Conservation (phyloP, 1,284 basidiomycete species). For the Takashimella tepidaria region DNA sequence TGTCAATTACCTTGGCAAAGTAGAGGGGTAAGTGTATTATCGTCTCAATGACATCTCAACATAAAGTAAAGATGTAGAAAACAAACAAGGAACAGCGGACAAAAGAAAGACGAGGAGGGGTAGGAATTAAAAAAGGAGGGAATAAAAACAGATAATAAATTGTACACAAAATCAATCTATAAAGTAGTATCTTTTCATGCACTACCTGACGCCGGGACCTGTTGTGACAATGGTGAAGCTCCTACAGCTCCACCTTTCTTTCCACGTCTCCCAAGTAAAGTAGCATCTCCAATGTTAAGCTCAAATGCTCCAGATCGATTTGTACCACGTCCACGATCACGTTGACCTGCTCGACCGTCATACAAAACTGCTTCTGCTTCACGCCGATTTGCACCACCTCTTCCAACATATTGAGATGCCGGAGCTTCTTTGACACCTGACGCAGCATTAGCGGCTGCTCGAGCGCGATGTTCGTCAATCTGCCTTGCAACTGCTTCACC, state of each 20-base stretch:
- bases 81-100: background rate
- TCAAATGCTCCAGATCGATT: constrained; percentile 55
- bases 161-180: no score
- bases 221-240: constrained; percentile 24
- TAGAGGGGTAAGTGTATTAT: no score
- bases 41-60: no score
- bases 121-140: no score
- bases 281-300: constrained; percentile 75
- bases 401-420: constrained; percentile 47
- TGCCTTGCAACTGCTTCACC: constrained; percentile 49
- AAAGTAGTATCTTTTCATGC: constrained; percentile 8
- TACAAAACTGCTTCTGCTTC: constrained; percentile 52
- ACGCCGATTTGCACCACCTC: constrained; percentile 48
- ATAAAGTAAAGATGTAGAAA: background rate
- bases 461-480: constrained; percentile 44
- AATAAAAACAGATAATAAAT: no score
- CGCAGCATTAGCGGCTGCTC: constrained; percentile 46
- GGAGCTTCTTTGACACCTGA: constrained; percentile 47
- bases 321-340: constrained; percentile 55
- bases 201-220: constrained; percentile 13
- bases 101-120: background rate
- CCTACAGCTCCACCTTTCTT: constrained; percentile 27
- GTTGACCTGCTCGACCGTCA: constrained; percentile 69
- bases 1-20: no score
- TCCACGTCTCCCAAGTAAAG: constrained; percentile 61